Percentiles rank a stretch among this genome's conserved stretches.
Conservation (phyloP, 345 rosid species). For the Aquilaria sinensis region DNA sequence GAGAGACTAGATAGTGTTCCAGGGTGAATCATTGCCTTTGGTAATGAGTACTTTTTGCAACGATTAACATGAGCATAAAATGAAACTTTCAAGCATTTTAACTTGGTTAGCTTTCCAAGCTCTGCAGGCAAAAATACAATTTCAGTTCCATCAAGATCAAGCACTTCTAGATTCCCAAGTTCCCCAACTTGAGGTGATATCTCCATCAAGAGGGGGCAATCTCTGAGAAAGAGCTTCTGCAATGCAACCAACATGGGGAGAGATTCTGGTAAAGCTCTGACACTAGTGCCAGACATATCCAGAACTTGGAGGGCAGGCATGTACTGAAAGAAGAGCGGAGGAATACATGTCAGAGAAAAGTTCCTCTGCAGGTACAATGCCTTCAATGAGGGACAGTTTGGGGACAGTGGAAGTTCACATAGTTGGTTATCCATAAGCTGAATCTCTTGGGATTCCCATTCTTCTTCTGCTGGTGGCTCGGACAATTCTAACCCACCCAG, state of each 20-base stretch:
- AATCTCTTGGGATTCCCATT: neutral
- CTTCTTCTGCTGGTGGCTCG: neutral
- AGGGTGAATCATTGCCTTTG: neutral
- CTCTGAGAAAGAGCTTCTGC: slow-evolving; percentile 8
- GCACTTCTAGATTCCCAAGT: slow-evolving; percentile 15
- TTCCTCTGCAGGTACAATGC: slow-evolving; percentile 14
- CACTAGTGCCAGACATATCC: slow-evolving; percentile 17
- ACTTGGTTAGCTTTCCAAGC: neutral
- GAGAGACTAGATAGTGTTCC: slow-evolving; percentile 8
- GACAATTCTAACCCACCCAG: neutral
- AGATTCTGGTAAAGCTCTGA: slow-evolving; percentile 25
- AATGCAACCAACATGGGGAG: slow-evolving; percentile 14
- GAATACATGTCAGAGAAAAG: slow-evolving; percentile 5
- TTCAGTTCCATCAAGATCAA: slow-evolving; percentile 20
- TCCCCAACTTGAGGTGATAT: slow-evolving; percentile 21
- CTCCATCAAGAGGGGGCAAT: slow-evolving; percentile 16
- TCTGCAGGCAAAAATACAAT: slow-evolving; percentile 13
- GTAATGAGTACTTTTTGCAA: neutral
- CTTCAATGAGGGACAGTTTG: neutral
- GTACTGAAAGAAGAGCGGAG: slow-evolving; percentile 10
- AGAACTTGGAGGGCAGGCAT: slow-evolving; percentile 15
- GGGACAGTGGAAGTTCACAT: slow-evolving; percentile 3
- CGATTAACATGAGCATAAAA: slow-evolving; percentile 2
- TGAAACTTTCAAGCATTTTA: slow-evolving; percentile 13
- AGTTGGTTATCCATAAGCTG: neutral